Base-by-base conservation (phyloP, 202 grass and related monocot species). In the Bolboschoenoplectus hybrid region DNA sequence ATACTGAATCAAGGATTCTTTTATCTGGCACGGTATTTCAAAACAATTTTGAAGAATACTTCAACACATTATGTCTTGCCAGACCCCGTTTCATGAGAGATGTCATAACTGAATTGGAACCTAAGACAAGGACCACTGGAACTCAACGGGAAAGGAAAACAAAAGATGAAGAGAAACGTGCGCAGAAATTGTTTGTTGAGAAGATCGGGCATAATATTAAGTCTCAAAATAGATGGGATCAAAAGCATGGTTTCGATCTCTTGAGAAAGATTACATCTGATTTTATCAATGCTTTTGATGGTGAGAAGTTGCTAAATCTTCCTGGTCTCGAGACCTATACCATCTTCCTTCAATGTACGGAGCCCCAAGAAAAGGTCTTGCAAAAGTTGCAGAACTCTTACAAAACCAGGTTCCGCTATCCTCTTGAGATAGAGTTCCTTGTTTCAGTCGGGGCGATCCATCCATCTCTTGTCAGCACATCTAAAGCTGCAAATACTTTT, bases 21-120 rank as follows among this genome's bases (percentile, higher is more conserved):
- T 84, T 97, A 84, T 97, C 95, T 13, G 95, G 95, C 39, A 97
- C 95, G 4, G 72, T 95, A 58, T 97, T 95, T 81, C 95, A 97
- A 86, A 97, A 97, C 67, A 97, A 97, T 72, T 97, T 97, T 76
- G 92, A 88, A 85, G 95, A 97, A 69, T 97, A 97, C 56, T 97
- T 95, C 88, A 97, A 97, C 87, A 95, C 95, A 62, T 79, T 97
- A 89, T 91, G 76, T 85, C 85, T 97, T 82, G 95, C 95, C n/a
- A 95, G 95, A 79, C 95, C 95, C 86, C 86, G 88, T 63, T 95
- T 97, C 67, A 67, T 93, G 35, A 52, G 66, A 41, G 92, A 97
- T 92, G 85, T 89, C 82, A 85, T 97, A 82, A 82, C 39, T 19
- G 65, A 49, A 4, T 89, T 97, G 56, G 91, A 89, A 32, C 64